Evolutionary conservation across 305 asterid genomes (phyloP).

Genomic region (Fraxinus xanthoxyloides): DNA sequence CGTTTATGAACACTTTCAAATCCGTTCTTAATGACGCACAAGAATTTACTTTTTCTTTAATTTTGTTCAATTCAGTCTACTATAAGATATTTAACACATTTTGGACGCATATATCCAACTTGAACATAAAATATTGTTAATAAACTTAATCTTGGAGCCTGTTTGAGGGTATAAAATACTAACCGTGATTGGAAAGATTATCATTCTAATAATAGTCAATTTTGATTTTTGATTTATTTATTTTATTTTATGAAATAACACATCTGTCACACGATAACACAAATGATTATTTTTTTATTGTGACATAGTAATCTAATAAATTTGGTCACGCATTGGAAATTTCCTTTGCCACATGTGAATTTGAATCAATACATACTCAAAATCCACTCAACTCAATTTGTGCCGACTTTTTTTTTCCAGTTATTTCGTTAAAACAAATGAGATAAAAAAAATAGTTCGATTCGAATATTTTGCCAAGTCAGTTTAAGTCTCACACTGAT

Average conservation of each 20-base stretch:
- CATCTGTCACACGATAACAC: not conserved
- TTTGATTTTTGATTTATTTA: no score
- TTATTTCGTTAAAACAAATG: not conserved
- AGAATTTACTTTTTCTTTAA: not conserved
- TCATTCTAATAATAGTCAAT: not conserved
- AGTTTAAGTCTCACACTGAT: no score
- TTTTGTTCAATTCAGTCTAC: not conserved
- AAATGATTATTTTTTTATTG: not conserved
- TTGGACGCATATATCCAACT: no score
- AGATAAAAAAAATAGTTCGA: not conserved
- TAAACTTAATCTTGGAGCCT: not conserved
- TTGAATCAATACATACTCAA: not conserved
- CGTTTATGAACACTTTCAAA: not conserved
- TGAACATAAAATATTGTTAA: no score
- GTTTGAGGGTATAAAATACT: not conserved
- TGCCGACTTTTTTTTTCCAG: not conserved
- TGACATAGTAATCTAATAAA: not conserved
- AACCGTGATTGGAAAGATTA: not conserved
- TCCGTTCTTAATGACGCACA: not conserved
- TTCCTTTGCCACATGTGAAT: not conserved
- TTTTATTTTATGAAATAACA: not conserved
- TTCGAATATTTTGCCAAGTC: not conserved
- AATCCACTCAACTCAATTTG: not conserved
- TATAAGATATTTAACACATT: not conserved
- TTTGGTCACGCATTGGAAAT: not conserved